Percentiles rank a stretch among this genome's conserved stretches.
Conservation (phyloP, 129 eudicot genomes). For the Escallonia herrerae region DNA sequence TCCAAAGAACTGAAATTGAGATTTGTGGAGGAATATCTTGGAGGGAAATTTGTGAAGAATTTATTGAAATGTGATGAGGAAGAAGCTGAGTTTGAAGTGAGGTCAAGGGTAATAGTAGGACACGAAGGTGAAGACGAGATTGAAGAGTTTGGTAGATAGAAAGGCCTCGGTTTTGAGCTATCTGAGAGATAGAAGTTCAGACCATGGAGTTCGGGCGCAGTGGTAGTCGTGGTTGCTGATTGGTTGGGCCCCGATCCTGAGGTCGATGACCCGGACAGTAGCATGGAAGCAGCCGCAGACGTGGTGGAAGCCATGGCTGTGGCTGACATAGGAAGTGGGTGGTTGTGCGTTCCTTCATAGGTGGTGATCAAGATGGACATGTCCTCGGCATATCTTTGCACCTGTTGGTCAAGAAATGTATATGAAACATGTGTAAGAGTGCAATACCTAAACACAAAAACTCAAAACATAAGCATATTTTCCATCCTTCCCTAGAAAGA, state of each 20-base stretch:
- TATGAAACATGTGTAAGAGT: not conserved
- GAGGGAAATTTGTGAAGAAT: constrained; percentile 28
- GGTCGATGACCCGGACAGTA: constrained; percentile 57
- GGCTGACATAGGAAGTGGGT: constrained; percentile 73
- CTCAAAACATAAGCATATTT: too few species aligned
- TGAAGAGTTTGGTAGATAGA: constrained; percentile 63
- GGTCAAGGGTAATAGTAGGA: constrained; percentile 88
- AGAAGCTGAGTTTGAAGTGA: constrained; percentile 67
- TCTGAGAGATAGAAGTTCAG: constrained; percentile 67
- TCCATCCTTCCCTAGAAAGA: too few species aligned
- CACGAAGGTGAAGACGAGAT: constrained; percentile 55
- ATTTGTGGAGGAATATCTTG: constrained; percentile 60
- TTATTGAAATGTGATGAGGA: constrained; percentile 45
- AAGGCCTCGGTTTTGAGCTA: constrained; percentile 46
- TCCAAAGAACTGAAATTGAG: constrained; percentile 69
- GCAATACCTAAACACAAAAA: too few species aligned
- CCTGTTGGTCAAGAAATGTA: constrained; percentile 23
- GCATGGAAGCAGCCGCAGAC: constrained; percentile 75
- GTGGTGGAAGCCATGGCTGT: constrained; percentile 95
- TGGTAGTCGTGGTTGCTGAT: constrained; percentile 16
- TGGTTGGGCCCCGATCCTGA: constrained; percentile 29
- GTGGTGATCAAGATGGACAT: constrained; percentile 87
- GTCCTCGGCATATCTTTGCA: constrained; percentile 88
- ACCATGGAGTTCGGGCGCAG: constrained; percentile 18
- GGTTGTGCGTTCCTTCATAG: constrained; percentile 93